A percentile compares a stretch with the other conserved stretches of the same genome.
These are phyloP conservation scores for Ceratobasidium sp. DNA, from an alignment of 1,284 basidiomycete species.

Conservation along the genomic window DNA sequence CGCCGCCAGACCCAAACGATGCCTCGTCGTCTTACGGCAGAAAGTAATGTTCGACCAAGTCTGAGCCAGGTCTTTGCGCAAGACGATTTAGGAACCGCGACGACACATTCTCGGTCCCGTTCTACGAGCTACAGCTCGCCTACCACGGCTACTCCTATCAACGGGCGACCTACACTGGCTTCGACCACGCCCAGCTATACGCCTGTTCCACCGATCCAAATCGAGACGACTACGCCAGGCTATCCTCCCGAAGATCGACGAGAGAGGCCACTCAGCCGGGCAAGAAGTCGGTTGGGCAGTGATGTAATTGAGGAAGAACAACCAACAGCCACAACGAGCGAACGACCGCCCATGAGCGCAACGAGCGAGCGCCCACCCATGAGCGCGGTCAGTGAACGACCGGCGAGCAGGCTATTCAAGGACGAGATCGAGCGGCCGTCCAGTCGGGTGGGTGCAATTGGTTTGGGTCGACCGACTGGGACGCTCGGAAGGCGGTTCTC, in stretches of 20 bases:
- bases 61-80: constrained; percentile 24
- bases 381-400: constrained; percentile 7
- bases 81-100: constrained; percentile 4
- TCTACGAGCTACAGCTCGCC: constrained; percentile 15
- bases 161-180: not conserved
- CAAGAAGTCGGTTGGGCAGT: not conserved
- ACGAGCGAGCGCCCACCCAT: not conserved
- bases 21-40: constrained; percentile 25
- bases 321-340: not conserved
- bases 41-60: not conserved
- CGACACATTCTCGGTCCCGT: constrained; percentile 7
- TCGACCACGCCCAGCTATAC: constrained; percentile 28
- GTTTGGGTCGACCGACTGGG: constrained; percentile 21
- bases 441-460: constrained; percentile 24
- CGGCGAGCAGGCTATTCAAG: constrained; percentile 23
- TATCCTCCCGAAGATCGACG: constrained; percentile 4
- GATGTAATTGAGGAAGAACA: constrained; percentile 17
- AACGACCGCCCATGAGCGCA: not conserved
- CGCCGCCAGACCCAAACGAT: constrained; percentile 34
- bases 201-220: not conserved
- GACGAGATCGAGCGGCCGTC: constrained; percentile 22
- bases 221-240: not conserved
- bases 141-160: not conserved
- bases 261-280: constrained; percentile 21
- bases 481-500: constrained; percentile 30